Base-by-base conservation (phyloP, 768 basidiomycete genomes). In the Leccinum longicurvipes region DNA sequence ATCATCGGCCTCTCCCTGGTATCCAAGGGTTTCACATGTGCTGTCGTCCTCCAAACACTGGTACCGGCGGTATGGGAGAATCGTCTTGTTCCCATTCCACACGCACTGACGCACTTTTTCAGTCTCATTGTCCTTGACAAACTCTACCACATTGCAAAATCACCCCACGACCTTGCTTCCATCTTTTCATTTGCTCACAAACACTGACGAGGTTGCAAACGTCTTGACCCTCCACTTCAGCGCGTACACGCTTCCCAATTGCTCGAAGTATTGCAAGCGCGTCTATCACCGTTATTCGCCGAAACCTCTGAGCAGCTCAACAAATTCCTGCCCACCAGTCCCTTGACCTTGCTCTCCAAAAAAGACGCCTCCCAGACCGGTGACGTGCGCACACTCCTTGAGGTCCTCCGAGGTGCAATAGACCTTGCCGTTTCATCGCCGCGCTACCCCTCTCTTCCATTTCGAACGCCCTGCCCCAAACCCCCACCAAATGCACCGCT, bases 91-190 rank as follows among this genome's bases (percentile, higher is more conserved):
- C 25, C 31, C 27, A 7, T 47, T 47, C 10, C 2, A 50, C 34
- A 70, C 70, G 2, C 59, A 36, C 52, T 72, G 55, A 69, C 60
- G 25, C 51, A 47, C 39, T 21, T 31, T n/a, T 4, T 44, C 56
- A 91, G 90, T 60, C 74, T 94, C 44, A 74, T 95, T 53, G 78
- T 94, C 48, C 82, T 95, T 28, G 92, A 95, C 67, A 92, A 95
- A 67, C 80, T 94, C 39, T 92, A 95, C 66, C 89, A 93, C 66
- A 82, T 91, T 59, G 81, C 84, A 15, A 77, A 84, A 3, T 83
- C 82, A 10, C 60, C 80, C 2, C 82, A 83, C 60, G 72, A 81
- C 9, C 75, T 93, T 46, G 67, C 79, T 2, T 72, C 83, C 11
- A 72, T 95, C 46, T 91, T 93, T 69, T 77, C 83, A 5, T 76